These are phyloP conservation scores for Mallotus repandus DNA, from an alignment of 441 rosid genomes.

Conservation along the genomic window DNA sequence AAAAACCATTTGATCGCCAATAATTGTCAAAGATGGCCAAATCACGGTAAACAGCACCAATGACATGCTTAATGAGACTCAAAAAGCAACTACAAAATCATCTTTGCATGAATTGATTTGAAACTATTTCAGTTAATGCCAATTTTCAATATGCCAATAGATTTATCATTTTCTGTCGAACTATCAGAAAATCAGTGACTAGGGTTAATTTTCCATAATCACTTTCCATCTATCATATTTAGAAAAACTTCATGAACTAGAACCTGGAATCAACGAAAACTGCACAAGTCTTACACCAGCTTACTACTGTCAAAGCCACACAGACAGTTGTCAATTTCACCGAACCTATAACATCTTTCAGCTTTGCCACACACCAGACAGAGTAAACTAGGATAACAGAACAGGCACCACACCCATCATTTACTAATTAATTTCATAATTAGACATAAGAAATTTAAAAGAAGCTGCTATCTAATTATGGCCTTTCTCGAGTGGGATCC, in stretches of 20 bases:
- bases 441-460: not conserved
- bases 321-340: not conserved
- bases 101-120: not conserved
- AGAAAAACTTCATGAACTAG: not conserved
- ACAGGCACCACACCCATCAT: not conserved
- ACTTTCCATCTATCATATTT: not conserved
- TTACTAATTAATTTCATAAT: not conserved
- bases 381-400: not conserved
- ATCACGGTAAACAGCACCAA: not conserved
- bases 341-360: not conserved
- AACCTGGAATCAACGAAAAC: not conserved
- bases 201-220: not conserved
- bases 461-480: not conserved
- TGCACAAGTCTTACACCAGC: too few species aligned
- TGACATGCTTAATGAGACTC: not conserved
- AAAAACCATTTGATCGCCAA: not conserved
- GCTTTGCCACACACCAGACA: not conserved
- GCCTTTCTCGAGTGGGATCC: too few species aligned
- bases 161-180: not conserved
- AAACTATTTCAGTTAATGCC: too few species aligned
- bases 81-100: not conserved
- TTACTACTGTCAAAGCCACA: too few species aligned
- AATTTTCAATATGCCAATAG: too few species aligned
- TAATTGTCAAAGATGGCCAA: not conserved
- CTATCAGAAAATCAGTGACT: not conserved